These are phyloP conservation scores for Pseudozyma sp. DNA, from an alignment of 1,284 basidiomycete species.

Conservation along the genomic window DNA sequence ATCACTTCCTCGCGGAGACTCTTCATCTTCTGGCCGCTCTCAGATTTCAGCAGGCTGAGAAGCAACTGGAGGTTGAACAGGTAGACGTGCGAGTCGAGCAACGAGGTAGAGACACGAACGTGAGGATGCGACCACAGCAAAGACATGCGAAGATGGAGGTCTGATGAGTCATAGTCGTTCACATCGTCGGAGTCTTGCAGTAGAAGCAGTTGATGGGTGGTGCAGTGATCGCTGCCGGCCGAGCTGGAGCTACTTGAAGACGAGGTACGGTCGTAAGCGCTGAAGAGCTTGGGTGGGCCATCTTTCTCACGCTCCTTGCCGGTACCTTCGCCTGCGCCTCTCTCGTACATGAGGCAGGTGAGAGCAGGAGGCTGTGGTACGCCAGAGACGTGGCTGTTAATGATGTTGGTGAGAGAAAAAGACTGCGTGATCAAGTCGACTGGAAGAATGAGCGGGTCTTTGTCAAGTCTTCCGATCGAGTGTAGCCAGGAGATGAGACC, in stretches of 20 bases:
- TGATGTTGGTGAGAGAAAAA: conserved; percentile 56
- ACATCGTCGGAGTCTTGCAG: conserved; percentile 60
- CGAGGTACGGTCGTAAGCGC: conserved; percentile 44
- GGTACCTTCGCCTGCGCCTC: conserved; percentile 62
- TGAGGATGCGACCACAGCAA: conserved; percentile 58
- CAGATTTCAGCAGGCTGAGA: conserved; percentile 49
- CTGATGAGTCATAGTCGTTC: conserved; percentile 54
- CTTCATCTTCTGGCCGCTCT: conserved; percentile 58
- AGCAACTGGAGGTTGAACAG: conserved; percentile 56
- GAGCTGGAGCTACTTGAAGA: conserved; percentile 29
- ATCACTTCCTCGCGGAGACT: conserved; percentile 63
- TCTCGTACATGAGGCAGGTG: conserved; percentile 62
- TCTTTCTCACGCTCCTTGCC: conserved; percentile 67
- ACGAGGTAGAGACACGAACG: conserved; percentile 55
- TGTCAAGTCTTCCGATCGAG: conserved; percentile 60
- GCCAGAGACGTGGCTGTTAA: conserved; percentile 53
- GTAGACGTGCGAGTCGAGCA: conserved; percentile 66
- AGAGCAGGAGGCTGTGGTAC: conserved; percentile 49
- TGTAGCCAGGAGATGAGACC: conserved; percentile 67
- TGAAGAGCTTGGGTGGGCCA: conserved; percentile 61
- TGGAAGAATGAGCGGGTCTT: conserved; percentile 66
- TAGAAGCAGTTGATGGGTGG: conserved; percentile 51
- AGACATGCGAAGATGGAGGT: conserved; percentile 61
- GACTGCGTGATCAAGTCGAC: conserved; percentile 63
- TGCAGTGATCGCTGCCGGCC: conserved; percentile 21